Evolutionary conservation across 495 filamentous ascomycete genomes (phyloP).

Genomic region (Acidiella bohemica): DNA sequence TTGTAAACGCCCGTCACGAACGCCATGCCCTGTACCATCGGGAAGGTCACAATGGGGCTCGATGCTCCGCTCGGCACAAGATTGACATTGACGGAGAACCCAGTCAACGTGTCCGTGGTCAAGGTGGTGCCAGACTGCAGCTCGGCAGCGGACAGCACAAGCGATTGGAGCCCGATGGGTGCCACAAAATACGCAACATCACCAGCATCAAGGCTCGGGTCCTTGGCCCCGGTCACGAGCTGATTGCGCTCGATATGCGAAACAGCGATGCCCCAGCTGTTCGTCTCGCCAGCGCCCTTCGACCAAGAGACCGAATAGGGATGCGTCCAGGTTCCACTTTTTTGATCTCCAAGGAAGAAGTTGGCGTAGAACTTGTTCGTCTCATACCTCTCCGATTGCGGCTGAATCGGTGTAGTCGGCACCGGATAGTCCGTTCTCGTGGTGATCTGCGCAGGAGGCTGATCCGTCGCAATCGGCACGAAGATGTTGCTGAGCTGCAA

Average conservation of each 20-base stretch:
- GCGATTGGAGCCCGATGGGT: slow-evolving; percentile 67
- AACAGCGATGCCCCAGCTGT: slow-evolving; percentile 65
- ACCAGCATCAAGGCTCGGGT: slow-evolving; percentile 33
- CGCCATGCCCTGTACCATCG: slow-evolving; percentile 80
- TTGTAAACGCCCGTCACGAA: slow-evolving; percentile 73
- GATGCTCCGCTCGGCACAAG: slow-evolving; percentile 42
- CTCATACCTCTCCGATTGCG: slow-evolving; percentile 41
- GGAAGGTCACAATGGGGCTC: slow-evolving; percentile 52
- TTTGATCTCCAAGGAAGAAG: slow-evolving; percentile 67
- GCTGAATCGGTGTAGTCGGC: slow-evolving; percentile 21
- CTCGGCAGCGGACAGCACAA: slow-evolving; percentile 67
- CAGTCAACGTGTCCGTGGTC: slow-evolving; percentile 46
- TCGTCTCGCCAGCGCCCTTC: slow-evolving; percentile 48
- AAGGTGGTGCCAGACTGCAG: slow-evolving; percentile 46
- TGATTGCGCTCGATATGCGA: slow-evolving; percentile 56
- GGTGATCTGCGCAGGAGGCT: slow-evolving; percentile 25
- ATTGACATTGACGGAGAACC: slow-evolving; percentile 62
- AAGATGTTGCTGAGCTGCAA: slow-evolving; percentile 24
- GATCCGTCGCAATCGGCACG: slow-evolving; percentile 25
- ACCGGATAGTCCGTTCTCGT: slow-evolving; percentile 27
- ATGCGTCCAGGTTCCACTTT: slow-evolving; percentile 59
- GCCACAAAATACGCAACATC: slow-evolving; percentile 52
- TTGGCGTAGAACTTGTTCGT: slow-evolving; percentile 95
- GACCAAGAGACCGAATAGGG: slow-evolving; percentile 76
- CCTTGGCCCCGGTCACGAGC: slow-evolving; percentile 45